A percentile compares a stretch with the other conserved stretches of the same genome.
Evolutionary conservation across 306 rosid genomes (phyloP).

Genomic region (Morella rubra): DNA sequence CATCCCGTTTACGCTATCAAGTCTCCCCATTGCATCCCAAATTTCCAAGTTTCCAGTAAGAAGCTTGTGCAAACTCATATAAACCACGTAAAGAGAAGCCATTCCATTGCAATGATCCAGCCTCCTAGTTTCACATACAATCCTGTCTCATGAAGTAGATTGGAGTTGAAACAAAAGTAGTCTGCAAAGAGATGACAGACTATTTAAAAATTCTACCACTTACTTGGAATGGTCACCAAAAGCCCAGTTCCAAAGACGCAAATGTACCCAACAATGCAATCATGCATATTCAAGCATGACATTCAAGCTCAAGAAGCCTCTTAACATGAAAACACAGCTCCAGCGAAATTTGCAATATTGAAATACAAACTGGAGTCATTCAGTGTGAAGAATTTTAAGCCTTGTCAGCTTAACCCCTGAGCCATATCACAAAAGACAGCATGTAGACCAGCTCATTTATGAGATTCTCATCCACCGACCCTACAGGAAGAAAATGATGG

Average conservation of each 20-base stretch:
- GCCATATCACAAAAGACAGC: slow-evolving; percentile 74
- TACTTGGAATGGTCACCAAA: slow-evolving; percentile 69
- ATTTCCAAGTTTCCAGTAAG: slow-evolving; percentile 55
- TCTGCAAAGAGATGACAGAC: background rate
- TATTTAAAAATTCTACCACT: slow-evolving; percentile 37
- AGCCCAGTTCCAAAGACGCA: slow-evolving; percentile 83
- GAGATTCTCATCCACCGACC: slow-evolving; percentile 94
- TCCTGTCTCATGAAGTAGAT: background rate
- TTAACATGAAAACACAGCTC: slow-evolving; percentile 42
- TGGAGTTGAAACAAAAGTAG: slow-evolving; percentile 2
- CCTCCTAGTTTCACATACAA: slow-evolving; percentile 40
- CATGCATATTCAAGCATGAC: slow-evolving; percentile 1
- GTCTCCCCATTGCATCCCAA: slow-evolving; percentile 80
- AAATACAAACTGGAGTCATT: too few species aligned
- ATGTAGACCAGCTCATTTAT: too few species aligned
- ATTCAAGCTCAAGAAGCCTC: slow-evolving; percentile 10
- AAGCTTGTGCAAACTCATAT: slow-evolving; percentile 61
- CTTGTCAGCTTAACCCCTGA: slow-evolving; percentile 71
- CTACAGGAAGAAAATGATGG: slow-evolving; percentile 42
- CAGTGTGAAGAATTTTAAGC: too few species aligned
- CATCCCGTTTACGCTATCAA: slow-evolving; percentile 62
- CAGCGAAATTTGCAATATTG: slow-evolving; percentile 77
- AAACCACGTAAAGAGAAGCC: slow-evolving; percentile 82
- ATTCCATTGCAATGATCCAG: slow-evolving; percentile 68
- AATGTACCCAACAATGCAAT: slow-evolving; percentile 65